Conservation (phyloP, 2,329 filamentous ascomycete species). For the Stemphylium lycopersici region DNA sequence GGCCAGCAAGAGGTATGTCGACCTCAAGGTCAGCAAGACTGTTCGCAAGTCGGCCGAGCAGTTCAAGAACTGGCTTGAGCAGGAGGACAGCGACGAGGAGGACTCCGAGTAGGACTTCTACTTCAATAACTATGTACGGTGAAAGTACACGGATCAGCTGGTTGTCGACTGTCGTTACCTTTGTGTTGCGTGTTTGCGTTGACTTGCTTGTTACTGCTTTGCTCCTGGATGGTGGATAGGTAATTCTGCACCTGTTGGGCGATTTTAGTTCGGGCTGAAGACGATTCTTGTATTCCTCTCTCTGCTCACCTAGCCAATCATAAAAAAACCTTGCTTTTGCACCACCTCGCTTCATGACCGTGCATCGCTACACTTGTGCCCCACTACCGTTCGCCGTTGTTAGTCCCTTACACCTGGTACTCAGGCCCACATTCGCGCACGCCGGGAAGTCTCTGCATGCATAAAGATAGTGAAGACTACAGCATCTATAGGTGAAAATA, state of each 20-base stretch:
- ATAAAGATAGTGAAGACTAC: conserved; percentile 5
- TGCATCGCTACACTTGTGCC: conserved; percentile 12
- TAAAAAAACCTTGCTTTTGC: conserved; percentile 15
- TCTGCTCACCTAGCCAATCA: conserved; percentile 24
- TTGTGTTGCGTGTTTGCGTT: conserved; percentile 14
- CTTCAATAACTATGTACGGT: neutral
- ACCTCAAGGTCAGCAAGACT: conserved; percentile 87
- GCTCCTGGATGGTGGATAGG: neutral
- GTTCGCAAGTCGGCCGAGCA: conserved; percentile 92
- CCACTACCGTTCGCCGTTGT: conserved; percentile 10
- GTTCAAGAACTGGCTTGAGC: conserved; percentile 88
- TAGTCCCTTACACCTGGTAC: conserved; percentile 16
- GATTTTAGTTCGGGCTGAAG: neutral
- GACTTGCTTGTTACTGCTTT: conserved; percentile 13
- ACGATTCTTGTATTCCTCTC: conserved; percentile 18
- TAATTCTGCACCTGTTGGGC: neutral
- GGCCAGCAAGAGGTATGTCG: conserved; percentile 98
- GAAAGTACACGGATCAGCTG: conserved; percentile 8
- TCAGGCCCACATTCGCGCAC: conserved; percentile 16
- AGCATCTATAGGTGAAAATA: neutral
- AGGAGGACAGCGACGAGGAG: conserved; percentile 70
- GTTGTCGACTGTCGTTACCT: conserved; percentile 15
- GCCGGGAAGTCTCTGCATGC: conserved; percentile 21
- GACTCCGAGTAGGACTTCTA: conserved; percentile 33
- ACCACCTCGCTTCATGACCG: conserved; percentile 4